Base-by-base conservation (phyloP, 352 stramenopile species). In the Elongisporangium anandrum region DNA sequence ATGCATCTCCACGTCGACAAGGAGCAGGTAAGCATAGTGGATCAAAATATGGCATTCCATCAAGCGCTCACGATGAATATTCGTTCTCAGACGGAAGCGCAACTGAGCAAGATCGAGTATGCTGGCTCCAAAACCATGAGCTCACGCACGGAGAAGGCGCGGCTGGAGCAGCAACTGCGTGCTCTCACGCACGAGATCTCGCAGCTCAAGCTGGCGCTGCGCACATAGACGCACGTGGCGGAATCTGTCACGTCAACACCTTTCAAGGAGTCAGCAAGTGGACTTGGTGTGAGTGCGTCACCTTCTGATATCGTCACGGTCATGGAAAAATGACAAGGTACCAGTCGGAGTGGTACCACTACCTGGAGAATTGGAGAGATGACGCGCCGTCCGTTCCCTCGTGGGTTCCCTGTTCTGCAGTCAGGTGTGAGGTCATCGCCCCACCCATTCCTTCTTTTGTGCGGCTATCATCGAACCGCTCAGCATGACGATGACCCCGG, bases 1-100 rank as follows among this genome's bases (percentile, higher is more conserved):
- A 66, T 84, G 64, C 60, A 66, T 26, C 60, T 77, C 16, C 69
- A 84, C 41, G 60, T 84, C 12, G 69, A 84, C 29, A 84, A 79
- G 50, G 72, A 79, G 20, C 71, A 80, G 72, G 72, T 79, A 57
- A 50, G n/a, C n/a, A n/a, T n/a, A n/a, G n/a, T n/a, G n/a, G n/a
- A 51, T 1, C 20, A 29, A 26, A 6, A 1, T 17, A 12, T 24
- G 20, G 8, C 21, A 6, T 26, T 16, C 2, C 16, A 16, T 26
- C 16, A 52, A 29, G 48, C 20, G 50, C 41, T 54, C 8, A n/a
- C 8, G 16, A 17, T 19, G 34, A 17, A 24, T n/a, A 6, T 20
- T 5, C 26, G 15, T 16, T 10, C 2, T 16, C 59, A 81, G 69
- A 68, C 65, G 13, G 72, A 84, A 49, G 61, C 72, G 4, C 73